Conservation (phyloP, 164 flowering plant species). For the Houttuynia cordata region DNA sequence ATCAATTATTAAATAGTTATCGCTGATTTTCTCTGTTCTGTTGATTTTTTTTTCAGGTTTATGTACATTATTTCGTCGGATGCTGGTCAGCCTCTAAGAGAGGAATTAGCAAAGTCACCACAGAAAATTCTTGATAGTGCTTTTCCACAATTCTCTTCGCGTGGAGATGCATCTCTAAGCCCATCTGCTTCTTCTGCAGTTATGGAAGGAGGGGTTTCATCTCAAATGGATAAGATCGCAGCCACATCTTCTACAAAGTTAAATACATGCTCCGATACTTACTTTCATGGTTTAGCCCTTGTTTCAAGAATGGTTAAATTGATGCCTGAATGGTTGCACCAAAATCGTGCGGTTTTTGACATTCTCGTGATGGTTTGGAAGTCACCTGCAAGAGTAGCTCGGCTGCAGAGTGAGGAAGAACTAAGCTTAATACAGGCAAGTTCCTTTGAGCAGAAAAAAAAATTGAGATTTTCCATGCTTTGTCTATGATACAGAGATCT, state of each 20-base stretch:
- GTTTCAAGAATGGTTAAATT: conserved; percentile 72
- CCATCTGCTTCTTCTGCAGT: conserved; percentile 21
- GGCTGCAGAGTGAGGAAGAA: conserved; percentile 88
- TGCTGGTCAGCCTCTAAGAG: conserved; percentile 98
- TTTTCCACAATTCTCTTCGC: conserved; percentile 60
- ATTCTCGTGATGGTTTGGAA: conserved; percentile 84
- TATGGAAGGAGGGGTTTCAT: conserved; percentile 37
- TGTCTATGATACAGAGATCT: neutral
- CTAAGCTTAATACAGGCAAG: conserved; percentile 83
- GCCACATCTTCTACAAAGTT: conserved; percentile 12
- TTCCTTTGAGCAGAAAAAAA: neutral
- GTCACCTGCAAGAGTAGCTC: conserved; percentile 77
- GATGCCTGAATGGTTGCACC: conserved; percentile 89
- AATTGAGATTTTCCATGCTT: neutral
- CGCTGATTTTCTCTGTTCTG: neutral
- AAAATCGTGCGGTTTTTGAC: conserved; percentile 77
- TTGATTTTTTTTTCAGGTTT: conserved; percentile 35
- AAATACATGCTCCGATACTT: conserved; percentile 50
- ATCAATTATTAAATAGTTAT: no score
- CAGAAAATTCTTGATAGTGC: conserved; percentile 80
- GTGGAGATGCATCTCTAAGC: conserved; percentile 29
- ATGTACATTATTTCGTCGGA: conserved; percentile 94
- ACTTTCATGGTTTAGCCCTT: conserved; percentile 90
- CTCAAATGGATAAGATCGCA: conserved; percentile 31
- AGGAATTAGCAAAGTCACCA: conserved; percentile 95